Base-by-base conservation (phyloP, 2,329 filamentous ascomycete genomes). In the Niveomyces coronatus region DNA sequence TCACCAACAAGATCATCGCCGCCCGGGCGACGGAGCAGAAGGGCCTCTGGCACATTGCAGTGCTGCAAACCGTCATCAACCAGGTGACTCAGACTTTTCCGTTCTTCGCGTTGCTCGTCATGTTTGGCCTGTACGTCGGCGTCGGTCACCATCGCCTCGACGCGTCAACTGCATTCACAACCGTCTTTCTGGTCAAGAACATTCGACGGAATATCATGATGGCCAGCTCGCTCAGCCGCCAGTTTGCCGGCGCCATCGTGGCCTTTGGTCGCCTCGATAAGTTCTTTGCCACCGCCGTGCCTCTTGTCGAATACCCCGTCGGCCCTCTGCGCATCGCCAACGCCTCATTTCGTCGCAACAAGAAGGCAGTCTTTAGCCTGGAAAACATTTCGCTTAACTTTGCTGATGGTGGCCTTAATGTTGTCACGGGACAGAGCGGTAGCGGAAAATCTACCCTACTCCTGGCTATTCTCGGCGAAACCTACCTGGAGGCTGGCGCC, bases 361-460 rank as follows among this genome's bases (percentile, higher is more conserved):
- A 66, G 40, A 65, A 63, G 37, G 70, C 70, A 3, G 55, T 60
- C 0, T 76, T 76, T 45, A 50, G 52, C 11, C 56, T 76, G 4
- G 60, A 62, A 26, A 53, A 70, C 17, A 56, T 74, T 19, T 64
- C 63, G 2, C 53, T 76, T 16, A 57, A 68, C 32, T 76, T 76
- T 45, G 63, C 68, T 7, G 60, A 71, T 22, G 68, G 68, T 7
- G 70, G 69, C 0, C 52, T 77, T 17, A 76, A 73, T 39, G 68
- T 72, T 2, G 51, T 77, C 3, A 65, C 63, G 10, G 73, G 73
- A 1, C 62, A 63, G 10, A 75, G 70, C 23, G 73, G 73, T 7
- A 67, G 68, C 43, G 73, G 73, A 6, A 77, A 77, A 50, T 72
- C 72, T 2, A 74, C 71, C 0, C 53, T 77, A 3, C 55, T 76